Evolutionary conservation across 1,139 yeast species (phyloP), one percentile per base, ranked within the genome.

Genomic region (Tardiomyces depauwii): DNA sequence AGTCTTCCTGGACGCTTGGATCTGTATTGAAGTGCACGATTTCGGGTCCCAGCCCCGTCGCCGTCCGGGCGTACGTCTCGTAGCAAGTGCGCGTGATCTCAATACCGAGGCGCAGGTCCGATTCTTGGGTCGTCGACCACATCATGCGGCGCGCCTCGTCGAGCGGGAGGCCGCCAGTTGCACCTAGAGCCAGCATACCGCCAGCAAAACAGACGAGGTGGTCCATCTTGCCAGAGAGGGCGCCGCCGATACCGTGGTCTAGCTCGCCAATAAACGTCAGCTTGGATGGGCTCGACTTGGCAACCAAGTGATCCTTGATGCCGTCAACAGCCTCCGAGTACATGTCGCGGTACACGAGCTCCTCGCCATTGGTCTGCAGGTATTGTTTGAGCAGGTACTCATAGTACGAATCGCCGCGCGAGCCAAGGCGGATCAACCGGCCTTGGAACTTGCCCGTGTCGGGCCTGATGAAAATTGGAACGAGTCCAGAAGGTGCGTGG

Each of bases 131-230:
- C 2, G 62, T 55, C 36, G 73, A 65, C 83, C 83, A 78, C 23
- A 41, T 43, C 16, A 48, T 43, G 13, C 57, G 58, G 45, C 74
- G 66, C 5, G 84, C 85, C 10, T 74, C 76, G 2, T 66, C 67
- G 36, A 80, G 61, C 1, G 78, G 66, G 42, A 69, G 57, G 12
- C 97, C 97, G 43, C 75, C 77, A 2, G 93, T 89, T 16, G 96
- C 95, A 27, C 96, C 96, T 45, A 88, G 67, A 0, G 96, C 95
- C 52, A 88, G 74, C 56, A 85, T 73, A 0, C 96, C 96, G 47
- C 96, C 96, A 59, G 86, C 80, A 66, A 87, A 88, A 63, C 97
- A 89, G 19, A 87, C 96, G 53, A 87, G 70, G 64, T 89, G 96
- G 61, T 89, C 97, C 96, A 89, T 87, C 62, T 87, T 88, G 18